Evolutionary conservation across 164 flowering plant genomes (phyloP).

Genomic region (Chimonanthus praecox): DNA sequence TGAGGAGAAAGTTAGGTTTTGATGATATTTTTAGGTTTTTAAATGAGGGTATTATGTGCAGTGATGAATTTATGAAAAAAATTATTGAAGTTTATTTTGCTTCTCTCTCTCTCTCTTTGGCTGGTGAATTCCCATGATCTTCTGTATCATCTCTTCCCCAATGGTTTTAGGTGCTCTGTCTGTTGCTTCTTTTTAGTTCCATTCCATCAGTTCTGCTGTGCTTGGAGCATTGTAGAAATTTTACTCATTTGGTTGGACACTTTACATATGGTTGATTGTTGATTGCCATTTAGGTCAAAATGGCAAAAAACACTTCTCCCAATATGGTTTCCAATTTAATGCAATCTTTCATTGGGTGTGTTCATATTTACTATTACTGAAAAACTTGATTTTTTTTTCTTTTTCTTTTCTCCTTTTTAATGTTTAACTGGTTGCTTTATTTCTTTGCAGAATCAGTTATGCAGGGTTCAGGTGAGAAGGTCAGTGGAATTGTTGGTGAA

Average conservation of each 20-base stretch:
- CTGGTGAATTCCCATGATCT: too few relatives aligned
- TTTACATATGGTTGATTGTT: not conserved
- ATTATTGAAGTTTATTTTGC: too few relatives aligned
- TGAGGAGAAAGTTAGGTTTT: too few relatives aligned
- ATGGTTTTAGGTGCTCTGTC: too few relatives aligned
- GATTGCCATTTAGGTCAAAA: not conserved
- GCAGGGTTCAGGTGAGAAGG: not conserved
- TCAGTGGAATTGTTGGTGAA: slow-evolving; percentile 7
- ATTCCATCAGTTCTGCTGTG: not conserved
- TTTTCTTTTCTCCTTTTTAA: too few relatives aligned
- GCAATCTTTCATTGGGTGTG: not conserved
- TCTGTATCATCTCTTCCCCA: too few relatives aligned
- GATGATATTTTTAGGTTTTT: too few relatives aligned
- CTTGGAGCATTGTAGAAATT: not conserved
- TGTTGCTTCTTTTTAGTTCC: too few relatives aligned
- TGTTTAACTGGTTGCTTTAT: too few relatives aligned
- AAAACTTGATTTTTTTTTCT: not conserved
- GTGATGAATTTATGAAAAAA: too few relatives aligned
- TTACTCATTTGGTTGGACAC: not conserved
- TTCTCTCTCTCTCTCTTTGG: too few relatives aligned
- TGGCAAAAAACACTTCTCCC: not conserved
- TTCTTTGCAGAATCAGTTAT: not conserved
- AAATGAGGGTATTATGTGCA: too few relatives aligned
- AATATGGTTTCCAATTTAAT: not conserved
- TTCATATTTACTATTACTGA: not conserved